A percentile compares a stretch with the other conserved stretches of the same genome.
Evolutionary conservation across 208 protist genomes (phyloP).

Genomic region (Trypanosomatidae sp.): DNA sequence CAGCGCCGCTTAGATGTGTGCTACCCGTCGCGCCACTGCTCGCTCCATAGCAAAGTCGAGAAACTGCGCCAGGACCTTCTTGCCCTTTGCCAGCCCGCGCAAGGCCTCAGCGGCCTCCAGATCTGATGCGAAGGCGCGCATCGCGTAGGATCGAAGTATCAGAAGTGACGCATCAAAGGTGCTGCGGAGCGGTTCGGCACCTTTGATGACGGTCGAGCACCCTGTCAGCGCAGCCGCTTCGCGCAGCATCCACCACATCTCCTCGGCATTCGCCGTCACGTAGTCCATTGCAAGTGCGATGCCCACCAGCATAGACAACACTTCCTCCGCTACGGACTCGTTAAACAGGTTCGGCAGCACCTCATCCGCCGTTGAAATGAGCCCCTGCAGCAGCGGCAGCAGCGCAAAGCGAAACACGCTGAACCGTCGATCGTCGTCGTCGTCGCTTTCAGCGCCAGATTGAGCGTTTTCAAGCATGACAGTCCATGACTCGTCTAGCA

Average conservation of each 20-base stretch:
- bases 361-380: constrained; percentile 73
- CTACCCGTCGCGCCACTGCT: constrained; percentile 19
- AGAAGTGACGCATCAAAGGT: constrained; percentile 23
- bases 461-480: constrained; percentile 70
- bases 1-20: not conserved
- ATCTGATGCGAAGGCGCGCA: constrained; percentile 26
- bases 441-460: constrained; percentile 36
- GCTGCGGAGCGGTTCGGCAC: not conserved
- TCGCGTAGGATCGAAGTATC: constrained; percentile 22
- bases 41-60: constrained; percentile 35
- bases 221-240: not conserved
- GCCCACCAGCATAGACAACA: constrained; percentile 65
- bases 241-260: not conserved
- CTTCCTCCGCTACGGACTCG: constrained; percentile 49
- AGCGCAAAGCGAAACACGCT: constrained; percentile 78
- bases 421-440: constrained; percentile 38
- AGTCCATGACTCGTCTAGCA: constrained; percentile 80
- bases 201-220: not conserved
- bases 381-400: constrained; percentile 75
- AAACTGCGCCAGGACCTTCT: constrained; percentile 24
- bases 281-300: constrained; percentile 81
- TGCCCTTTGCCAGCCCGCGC: constrained; percentile 20
- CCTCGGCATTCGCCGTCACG: constrained; percentile 13
- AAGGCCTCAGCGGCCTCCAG: constrained; percentile 24
- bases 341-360: constrained; percentile 66